phyloP scores from a whole-genome alignment of 2,329 filamentous ascomycete genomes.

The Stachybotrys chlorohalonatus region DNA sequence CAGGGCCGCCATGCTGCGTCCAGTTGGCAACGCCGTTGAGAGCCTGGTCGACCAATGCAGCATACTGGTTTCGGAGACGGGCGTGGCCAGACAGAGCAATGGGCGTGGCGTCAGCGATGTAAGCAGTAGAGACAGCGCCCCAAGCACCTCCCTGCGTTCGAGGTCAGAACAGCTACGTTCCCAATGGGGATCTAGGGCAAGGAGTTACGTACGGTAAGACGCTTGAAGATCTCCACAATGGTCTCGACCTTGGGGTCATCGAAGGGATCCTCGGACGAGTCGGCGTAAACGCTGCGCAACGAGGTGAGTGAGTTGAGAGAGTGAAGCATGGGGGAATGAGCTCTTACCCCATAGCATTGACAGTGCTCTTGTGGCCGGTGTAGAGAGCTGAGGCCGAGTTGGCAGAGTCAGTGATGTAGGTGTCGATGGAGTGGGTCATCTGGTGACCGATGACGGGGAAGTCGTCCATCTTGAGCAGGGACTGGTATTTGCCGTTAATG shows the following conservation, averaged over 20 bases:
- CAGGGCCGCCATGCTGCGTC: conserved; percentile 64
- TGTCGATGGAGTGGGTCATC: conserved; percentile 81
- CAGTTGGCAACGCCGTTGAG: conserved; percentile 68
- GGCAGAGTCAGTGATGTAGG: conserved; percentile 78
- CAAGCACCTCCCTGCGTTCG: conserved; percentile 37
- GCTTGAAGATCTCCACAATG: conserved; percentile 68
- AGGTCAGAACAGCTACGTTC: conserved; percentile 3
- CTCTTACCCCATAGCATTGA: conserved; percentile 64
- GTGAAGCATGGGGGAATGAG: not conserved
- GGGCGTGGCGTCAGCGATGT: conserved; percentile 73
- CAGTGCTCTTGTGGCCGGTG: conserved; percentile 73
- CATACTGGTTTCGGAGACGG: conserved; percentile 59
- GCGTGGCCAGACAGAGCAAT: conserved; percentile 68
- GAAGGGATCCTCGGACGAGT: conserved; percentile 62
- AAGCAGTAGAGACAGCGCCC: conserved; percentile 70
- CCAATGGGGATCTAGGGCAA: not conserved
- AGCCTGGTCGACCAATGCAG: conserved; percentile 64
- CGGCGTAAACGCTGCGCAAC: conserved; percentile 53
- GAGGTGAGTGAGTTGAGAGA: conserved; percentile 2
- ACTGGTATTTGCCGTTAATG: conserved; percentile 78
- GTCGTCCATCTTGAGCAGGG: conserved; percentile 66
- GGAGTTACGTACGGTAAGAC: conserved; percentile 42
- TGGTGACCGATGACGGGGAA: conserved; percentile 83
- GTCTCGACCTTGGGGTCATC: conserved; percentile 85
- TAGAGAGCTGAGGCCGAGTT: conserved; percentile 79